Evolutionary conservation across 75 land plant species (phyloP), one percentile per base, ranked within the genome.

Genomic region (Ceratopteris richardii): DNA sequence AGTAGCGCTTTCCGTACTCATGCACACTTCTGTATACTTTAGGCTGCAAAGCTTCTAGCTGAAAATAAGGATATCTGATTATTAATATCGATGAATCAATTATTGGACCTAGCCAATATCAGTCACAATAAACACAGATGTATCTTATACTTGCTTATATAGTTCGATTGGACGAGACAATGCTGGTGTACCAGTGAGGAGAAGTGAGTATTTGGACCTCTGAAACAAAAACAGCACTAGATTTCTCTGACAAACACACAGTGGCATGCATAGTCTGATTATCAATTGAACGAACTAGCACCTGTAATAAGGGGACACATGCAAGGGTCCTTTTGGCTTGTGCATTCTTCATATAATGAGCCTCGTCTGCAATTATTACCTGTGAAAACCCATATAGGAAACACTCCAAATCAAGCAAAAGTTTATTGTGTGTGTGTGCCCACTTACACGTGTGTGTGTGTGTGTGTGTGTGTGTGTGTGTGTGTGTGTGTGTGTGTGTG

Each of bases 331-430:
- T 67, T 70, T 93, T 93, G 50, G 98, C 98, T 74, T 86, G 90
- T 37, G 85, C 85, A 81, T 93, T 93, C 66, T 93, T 93, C 66
- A 93, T 20, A 28, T 85, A 93, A 64, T 93, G 98, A 29, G 98
- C 80, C 59, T 93, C 98, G 67, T 93, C 98, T 62, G 98, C 98
- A 67, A 93, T 81, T 19, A 93, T 83, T 71, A 89, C 72, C 98
- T 93, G 67, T 28, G 67, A 25, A 54, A 61, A 67, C 44, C 54
- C 25, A 22, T 29, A 56, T 28, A 13, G 39, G 9, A 16, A 9
- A 9, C 37, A 33, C 37, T n/a, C n/a, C n/a, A n/a, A n/a, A n/a
- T n/a, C n/a, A n/a, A n/a, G n/a, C n/a, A n/a, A n/a, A n/a, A n/a
- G n/a, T n/a, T n/a, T n/a, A n/a, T n/a, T n/a, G n/a, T n/a, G n/a